Base-by-base conservation (phyloP, 345 rosid species). In the Firmiana major region DNA sequence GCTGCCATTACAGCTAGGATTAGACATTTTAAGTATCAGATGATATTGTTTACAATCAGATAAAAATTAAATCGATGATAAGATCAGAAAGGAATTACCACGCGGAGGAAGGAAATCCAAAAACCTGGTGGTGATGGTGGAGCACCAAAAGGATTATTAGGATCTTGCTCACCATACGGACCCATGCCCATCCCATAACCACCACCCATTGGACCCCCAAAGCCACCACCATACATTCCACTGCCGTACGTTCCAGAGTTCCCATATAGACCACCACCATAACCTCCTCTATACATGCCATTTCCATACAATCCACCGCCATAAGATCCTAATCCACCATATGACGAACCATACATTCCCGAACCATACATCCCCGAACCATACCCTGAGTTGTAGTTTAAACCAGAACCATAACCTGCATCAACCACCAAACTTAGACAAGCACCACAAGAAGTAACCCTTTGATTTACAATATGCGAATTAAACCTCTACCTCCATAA, bases 71-170 rank as follows among this genome's bases (percentile, higher is more conserved):
- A 43, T 42, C 3, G 24, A 17, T 10, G 40, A 71, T 19, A 71
- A 19, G 5, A 49, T 51, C 40, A 38, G 24, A 51, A 34, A 71
- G 57, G 54, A 71, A 9, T 82, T 83, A 97, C 99, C 95, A 93
- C 97, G 2, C 84, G 89, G 68, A 94, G 94, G 81, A 97, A 94
- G 73, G 98, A 94, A 74, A 97, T 88, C 99, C 99, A 97, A 79
- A 97, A 94, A 70, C 99, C 92, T 26, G 99, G 99, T n/a, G 99
- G 98, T 71, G 96, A 87, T 43, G 98, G 77, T 38, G 98, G 97
- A 78, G 81, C 86, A 59, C 92, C 95, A 81, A 69, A 86, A 65
- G 98, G 98, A 85, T 93, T 88, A 75, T 93, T 95, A 3, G 93
- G 97, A 87, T 92, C 98, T 86, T 92, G 98, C 80, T 82, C 92